Base-by-base conservation (phyloP, 1,284 basidiomycete species). In the Pseudozyma pruni region DNA sequence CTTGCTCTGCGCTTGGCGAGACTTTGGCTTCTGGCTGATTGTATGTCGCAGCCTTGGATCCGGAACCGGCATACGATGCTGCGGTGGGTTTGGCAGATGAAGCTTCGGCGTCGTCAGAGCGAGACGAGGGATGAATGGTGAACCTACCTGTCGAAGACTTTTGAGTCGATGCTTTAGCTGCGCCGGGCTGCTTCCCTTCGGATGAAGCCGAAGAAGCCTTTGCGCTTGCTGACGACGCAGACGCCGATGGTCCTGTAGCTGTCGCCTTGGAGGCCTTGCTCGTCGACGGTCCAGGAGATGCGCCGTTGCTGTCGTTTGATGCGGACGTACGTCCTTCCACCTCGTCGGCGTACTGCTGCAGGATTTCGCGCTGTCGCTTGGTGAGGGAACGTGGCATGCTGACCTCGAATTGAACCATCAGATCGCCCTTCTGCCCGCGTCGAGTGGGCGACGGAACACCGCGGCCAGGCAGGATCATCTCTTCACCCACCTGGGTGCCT, bases 401-500 rank as follows among this genome's bases (percentile, higher is more conserved):
- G 39, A 98, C 87, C 45, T 87, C 88, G 85, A 98, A 98, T 44
- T 89, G 88, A 54, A 98, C 92, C 80, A 94, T 91, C 58, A 98
- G 84, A 84, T 98, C 95, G 42, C 95, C 95, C 75, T 88, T 90
- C 71, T 87, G 87, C 50, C 87, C 82, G 9, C 75, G 54, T 19
- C 73, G 64, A 20, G 72, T 63, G 1, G 78, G 86, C 43, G 88
- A 87, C 53, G 89, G 86, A 40, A 98, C 89, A 35, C 96, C 96
- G 59, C 92, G 89, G 31, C 90, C 90, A 84, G 91, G 92, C 76
- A 99, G 84, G 14, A 97, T 90, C 88, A 96, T 95, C 83, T 98
- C 94, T 84, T 98, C 93, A 17, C 94, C 94, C 76, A 91, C 92
- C 84, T 98, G 95, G 3, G 96, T 98, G 41, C 96, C 95, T 32